Percentiles rank a stretch among this genome's conserved stretches.
Evolutionary conservation across 768 basidiomycete species (phyloP).

Genomic region (Kwoniella europaea): DNA sequence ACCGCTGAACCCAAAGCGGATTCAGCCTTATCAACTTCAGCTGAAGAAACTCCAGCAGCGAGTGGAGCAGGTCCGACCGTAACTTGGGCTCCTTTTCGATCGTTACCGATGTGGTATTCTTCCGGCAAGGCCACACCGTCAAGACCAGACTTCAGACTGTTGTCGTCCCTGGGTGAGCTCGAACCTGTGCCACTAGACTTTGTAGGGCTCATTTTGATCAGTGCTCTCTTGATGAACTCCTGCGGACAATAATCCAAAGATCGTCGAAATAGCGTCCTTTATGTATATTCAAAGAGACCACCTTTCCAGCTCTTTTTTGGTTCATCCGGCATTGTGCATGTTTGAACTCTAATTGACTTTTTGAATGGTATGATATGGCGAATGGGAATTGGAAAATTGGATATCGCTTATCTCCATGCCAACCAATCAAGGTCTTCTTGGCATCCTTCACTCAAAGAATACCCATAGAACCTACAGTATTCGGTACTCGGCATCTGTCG

Average conservation of each 20-base stretch:
- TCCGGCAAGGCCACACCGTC: constrained; percentile 10
- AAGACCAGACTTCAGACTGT: constrained; percentile 4
- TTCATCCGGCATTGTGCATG: not conserved
- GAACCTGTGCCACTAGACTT: not conserved
- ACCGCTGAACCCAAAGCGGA: constrained; percentile 31
- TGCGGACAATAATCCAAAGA: no score
- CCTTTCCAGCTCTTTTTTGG: not conserved
- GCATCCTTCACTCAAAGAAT: not conserved
- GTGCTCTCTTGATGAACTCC: no score
- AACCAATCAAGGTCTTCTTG: not conserved
- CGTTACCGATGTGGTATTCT: constrained; percentile 15
- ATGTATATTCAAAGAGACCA: not conserved
- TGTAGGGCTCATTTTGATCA: not conserved
- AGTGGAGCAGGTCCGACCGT: constrained; percentile 6
- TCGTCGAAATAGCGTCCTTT: not conserved
- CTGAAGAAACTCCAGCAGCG: constrained; percentile 12
- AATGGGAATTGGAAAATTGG: constrained; percentile 4
- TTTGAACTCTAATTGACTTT: not conserved
- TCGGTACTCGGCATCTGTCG: not conserved
- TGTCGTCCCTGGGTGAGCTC: constrained; percentile 14
- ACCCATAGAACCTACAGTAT: not conserved
- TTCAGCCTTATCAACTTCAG: constrained; percentile 16
- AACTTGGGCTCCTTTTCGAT: not conserved
- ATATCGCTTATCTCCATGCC: constrained; percentile 6
- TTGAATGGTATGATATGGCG: constrained; percentile 2